Evolutionary conservation across 2,329 filamentous ascomycete species (phyloP), one percentile per base, ranked within the genome.

Genomic region (Diaporthe eres): DNA sequence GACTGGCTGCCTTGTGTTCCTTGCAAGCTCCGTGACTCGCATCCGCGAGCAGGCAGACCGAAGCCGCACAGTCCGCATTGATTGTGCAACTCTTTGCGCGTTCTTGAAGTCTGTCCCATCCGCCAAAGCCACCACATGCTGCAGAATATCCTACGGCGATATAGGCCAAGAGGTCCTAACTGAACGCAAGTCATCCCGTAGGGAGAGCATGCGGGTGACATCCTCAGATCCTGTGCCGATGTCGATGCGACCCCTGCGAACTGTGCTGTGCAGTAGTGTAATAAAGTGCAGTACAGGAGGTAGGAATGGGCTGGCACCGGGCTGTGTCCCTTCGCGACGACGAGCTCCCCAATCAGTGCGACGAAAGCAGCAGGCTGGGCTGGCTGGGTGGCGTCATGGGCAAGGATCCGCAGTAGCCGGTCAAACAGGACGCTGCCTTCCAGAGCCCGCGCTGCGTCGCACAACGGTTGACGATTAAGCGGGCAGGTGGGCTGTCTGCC

Each of bases 181-280:
- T 22, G 31, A 70, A 70, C 31, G 65, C 47, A 55, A 53, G 65
- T 55, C 65, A 55, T 70, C 65, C 47, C 34, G 49, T 70, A 22
- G 65, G 37, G 42, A 15, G 13, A 55, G 34, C 17, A 39, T 53
- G 65, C 65, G 13, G 47, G 47, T 39, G 47, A 51, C 61, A 67
- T 67, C 28, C 42, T 51, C 61, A 51, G 58, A 61, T 61, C 34
- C 58, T 42, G 58, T 49, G 25, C 22, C 63, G 63, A 47, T 49
- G 63, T 17, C 22, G 63, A 68, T 37, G 47, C 28, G 47, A 53
- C 44, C 47, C 47, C 49, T 25, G 49, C 65, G 47, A 53, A 53
- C 65, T 28, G 31, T 39, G 63, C 22, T 68, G 44, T 51, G 39
- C 61, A 47, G 39, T 67, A 49, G 42, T 25, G 49, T 28, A 49